phyloP scores from a whole-genome alignment of 2,329 filamentous ascomycete genomes.

The Monosporascus cannonballus region DNA sequence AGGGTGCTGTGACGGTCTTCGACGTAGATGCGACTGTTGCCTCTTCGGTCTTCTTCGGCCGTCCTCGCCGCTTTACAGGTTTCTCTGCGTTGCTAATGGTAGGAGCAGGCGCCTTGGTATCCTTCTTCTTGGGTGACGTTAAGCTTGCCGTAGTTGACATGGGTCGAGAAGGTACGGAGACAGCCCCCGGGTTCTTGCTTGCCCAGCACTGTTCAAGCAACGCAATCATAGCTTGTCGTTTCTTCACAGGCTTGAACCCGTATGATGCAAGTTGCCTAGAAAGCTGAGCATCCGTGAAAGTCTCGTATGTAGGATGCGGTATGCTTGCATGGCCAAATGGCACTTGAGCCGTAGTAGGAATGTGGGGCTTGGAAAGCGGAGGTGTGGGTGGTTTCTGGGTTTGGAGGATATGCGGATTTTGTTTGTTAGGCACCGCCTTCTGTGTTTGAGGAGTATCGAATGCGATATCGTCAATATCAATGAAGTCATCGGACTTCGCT shows the following conservation, averaged over 20 bases:
- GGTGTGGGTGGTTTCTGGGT: conserved; percentile 8
- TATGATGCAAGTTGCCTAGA: conserved; percentile 56
- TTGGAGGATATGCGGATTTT: conserved; percentile 12
- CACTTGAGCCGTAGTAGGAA: background rate
- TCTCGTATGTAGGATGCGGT: conserved; percentile 49
- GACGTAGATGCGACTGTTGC: conserved; percentile 3
- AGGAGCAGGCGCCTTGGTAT: conserved; percentile 1
- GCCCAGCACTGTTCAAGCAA: conserved; percentile 67
- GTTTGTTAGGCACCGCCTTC: background rate
- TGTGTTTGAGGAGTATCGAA: conserved; percentile 1
- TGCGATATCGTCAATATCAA: conserved; percentile 24
- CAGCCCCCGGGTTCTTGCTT: conserved; percentile 39
- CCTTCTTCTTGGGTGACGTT: conserved; percentile 9
- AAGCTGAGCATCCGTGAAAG: conserved; percentile 58
- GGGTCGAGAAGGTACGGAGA: conserved; percentile 4
- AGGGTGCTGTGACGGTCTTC: background rate
- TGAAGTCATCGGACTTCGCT: conserved; percentile 12
- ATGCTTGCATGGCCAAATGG: conserved; percentile 1
- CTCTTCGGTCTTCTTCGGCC: conserved; percentile 32
- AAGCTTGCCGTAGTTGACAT: conserved; percentile 16
- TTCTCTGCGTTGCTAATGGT: conserved; percentile 8
- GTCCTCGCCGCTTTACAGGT: conserved; percentile 33
- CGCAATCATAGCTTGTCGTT: conserved; percentile 61
- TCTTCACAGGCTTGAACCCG: conserved; percentile 68
- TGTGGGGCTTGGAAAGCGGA: background rate